Evolutionary conservation across 192 early-diverging fungal species (phyloP), one percentile per base, ranked within the genome.

Genomic region (Entrophospora sp.): DNA sequence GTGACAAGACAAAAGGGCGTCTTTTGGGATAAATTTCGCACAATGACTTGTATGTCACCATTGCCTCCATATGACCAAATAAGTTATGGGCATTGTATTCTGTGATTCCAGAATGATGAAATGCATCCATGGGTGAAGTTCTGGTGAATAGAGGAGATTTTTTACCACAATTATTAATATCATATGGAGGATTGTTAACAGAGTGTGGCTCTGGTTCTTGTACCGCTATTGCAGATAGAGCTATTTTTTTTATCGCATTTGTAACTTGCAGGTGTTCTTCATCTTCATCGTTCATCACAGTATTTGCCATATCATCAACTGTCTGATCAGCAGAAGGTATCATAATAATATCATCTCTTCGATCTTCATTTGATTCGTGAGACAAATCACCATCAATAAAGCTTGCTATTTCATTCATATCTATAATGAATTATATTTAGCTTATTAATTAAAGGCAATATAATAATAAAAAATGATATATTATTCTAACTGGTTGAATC

Each of bases 41-140:
- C 20, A 87, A 20, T 13, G 75, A 69, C 2, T 77, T 60, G 52
- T 74, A 63, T 6, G 82, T 85, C 0, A 73, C 70, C 42, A 49
- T 73, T 8, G 80, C 73, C 44, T 85, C 75, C 84, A 82, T 84
- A 58, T 81, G 71, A n/a, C 84, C 84, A 53, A 80, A 85, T 20
- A 85, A 67, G 49, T 83, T 85, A 69, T 85, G 84, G 2, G 77
- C 78, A 35, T 85, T 71, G 45, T 75, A 82, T 45, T 83, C 72
- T 8, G 46, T 57, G 1, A 81, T 60, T 0, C 81, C 81, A 22
- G 79, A 77, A 28, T 79, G 74, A 36, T 82, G 78, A 12, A 74
- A 38, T 8, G 68, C 75, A 61, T 70, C 61, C 34, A 60, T 49
- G 2, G 72, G 66, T 34, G 67, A 60, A 25, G 72, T 73, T 3